These are phyloP conservation scores for Angomonas desouzai DNA, from an alignment of 208 protist genomes.

Conservation along the genomic window DNA sequence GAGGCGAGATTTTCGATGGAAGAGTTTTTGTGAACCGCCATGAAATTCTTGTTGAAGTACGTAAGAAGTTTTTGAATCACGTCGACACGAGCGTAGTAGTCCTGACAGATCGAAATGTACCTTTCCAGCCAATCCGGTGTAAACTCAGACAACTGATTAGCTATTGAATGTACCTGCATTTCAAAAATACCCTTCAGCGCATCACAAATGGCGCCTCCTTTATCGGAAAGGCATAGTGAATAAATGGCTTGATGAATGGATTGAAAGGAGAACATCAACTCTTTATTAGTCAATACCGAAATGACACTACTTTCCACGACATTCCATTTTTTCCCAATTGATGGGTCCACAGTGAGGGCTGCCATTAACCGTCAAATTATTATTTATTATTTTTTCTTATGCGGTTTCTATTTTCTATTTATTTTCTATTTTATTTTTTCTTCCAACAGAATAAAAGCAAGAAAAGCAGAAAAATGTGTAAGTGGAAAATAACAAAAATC, in stretches of 20 bases:
- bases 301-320: conserved; percentile 52
- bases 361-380: not conserved
- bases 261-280: conserved; percentile 66
- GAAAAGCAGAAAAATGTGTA: too few species aligned
- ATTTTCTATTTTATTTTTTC: not conserved
- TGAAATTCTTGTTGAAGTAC: conserved; percentile 27
- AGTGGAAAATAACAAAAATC: too few species aligned
- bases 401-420: not conserved
- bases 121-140: conserved; percentile 26
- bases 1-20: conserved; percentile 47
- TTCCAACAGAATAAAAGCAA: conserved; percentile 12
- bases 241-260: conserved; percentile 72
- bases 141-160: conserved; percentile 22
- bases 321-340: conserved; percentile 48
- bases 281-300: conserved; percentile 42
- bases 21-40: conserved; percentile 21
- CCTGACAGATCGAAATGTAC: conserved; percentile 39
- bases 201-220: conserved; percentile 34
- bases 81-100: conserved; percentile 37
- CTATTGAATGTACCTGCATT: conserved; percentile 25
- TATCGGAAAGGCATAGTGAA: conserved; percentile 53
- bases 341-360: conserved; percentile 1
- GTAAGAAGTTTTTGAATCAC: conserved; percentile 60
- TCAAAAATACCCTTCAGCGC: conserved; percentile 35
- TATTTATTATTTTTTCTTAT: not conserved